These are phyloP conservation scores for Colletotrichum sp. DNA, from an alignment of 2,329 filamentous ascomycete genomes.

Conservation along the genomic window DNA sequence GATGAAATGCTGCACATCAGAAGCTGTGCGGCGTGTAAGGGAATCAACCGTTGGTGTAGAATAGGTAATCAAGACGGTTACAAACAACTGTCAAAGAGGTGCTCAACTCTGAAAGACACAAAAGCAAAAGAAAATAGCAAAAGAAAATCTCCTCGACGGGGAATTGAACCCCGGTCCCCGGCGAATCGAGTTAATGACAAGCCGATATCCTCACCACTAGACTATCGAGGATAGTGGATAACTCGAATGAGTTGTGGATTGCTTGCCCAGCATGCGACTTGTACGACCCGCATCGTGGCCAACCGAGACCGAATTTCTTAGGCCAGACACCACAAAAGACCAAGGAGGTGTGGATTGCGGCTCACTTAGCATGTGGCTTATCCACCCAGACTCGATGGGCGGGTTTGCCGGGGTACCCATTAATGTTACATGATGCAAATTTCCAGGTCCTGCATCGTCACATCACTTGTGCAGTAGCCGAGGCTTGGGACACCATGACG, in stretches of 20 bases:
- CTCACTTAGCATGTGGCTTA: neutral
- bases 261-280: neutral
- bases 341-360: neutral
- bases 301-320: neutral
- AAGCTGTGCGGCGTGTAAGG: neutral
- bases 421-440: neutral
- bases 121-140: neutral
- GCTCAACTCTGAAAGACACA: neutral
- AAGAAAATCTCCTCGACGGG: neutral
- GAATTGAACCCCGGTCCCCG: neutral
- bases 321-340: neutral
- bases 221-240: neutral
- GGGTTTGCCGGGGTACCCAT: neutral
- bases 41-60: rapidly evolving
- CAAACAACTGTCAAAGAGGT: neutral
- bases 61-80: neutral
- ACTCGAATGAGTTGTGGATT: neutral
- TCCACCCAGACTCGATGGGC: neutral
- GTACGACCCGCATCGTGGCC: neutral
- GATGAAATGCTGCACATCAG: neutral
- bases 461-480: neutral
- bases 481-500: neutral
- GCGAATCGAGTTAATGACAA: neutral
- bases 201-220: neutral
- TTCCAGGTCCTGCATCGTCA: neutral